A percentile compares a stretch with the other conserved stretches of the same genome.
phyloP scores from a whole-genome alignment of 73 alveolate genomes.

The Blepharisma japonicum region DNA sequence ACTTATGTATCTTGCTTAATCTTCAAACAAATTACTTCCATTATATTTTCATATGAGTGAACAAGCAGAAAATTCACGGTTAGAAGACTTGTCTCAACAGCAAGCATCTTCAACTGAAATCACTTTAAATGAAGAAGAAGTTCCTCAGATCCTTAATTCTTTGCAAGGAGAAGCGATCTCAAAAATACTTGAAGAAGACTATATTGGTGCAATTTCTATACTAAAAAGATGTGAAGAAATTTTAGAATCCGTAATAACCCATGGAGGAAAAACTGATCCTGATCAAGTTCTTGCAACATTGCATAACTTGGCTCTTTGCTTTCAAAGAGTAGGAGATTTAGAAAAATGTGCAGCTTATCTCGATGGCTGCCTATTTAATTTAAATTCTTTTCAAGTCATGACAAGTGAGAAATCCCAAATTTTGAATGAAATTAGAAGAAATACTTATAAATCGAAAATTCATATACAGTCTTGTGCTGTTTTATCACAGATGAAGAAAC shows the following conservation, averaged over 20 bases:
- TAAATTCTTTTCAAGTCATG: background rate
- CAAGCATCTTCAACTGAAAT: background rate
- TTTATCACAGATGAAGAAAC: slow-evolving; percentile 53
- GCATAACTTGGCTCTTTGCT: slow-evolving; percentile 19
- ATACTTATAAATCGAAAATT: slow-evolving; percentile 27
- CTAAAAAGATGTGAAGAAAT: background rate
- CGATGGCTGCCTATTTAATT: slow-evolving; percentile 3
- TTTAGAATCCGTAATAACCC: background rate
- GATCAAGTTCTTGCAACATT: background rate
- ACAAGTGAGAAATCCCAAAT: background rate
- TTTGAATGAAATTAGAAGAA: slow-evolving; percentile 6
- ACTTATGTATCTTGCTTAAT: no score
- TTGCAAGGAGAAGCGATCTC: slow-evolving; percentile 15
- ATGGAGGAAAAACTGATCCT: background rate
- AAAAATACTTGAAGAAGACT: background rate
- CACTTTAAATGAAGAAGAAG: background rate
- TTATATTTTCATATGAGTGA: no score
- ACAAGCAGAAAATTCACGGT: no score
- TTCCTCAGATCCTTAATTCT: background rate
- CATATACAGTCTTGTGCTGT: slow-evolving; percentile 65
- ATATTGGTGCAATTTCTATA: slow-evolving; percentile 2
- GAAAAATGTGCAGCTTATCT: background rate
- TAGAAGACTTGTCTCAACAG: no score
- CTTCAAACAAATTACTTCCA: no score
- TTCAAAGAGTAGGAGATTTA: background rate